A percentile compares a stretch with the other conserved stretches of the same genome.
phyloP scores from a whole-genome alignment of 371 early-diverging fungal species.

The Paraphysoderma sedebokerense region DNA sequence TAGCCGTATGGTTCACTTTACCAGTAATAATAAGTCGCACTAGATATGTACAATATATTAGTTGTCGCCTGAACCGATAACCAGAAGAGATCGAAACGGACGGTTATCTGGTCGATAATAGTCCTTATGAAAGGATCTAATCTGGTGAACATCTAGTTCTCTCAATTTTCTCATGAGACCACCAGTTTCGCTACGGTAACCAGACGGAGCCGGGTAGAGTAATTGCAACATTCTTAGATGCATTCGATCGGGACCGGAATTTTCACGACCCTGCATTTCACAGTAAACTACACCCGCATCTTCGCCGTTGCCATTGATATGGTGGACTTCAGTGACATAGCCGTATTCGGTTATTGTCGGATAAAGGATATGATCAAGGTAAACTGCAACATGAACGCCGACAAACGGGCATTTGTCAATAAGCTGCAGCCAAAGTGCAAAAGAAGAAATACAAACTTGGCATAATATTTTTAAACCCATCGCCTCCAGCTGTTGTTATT shows the following conservation, averaged over 20 bases:
- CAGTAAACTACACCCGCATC: slow-evolving; percentile 28
- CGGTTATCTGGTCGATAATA: slow-evolving; percentile 51
- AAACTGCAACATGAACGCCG: slow-evolving; percentile 16
- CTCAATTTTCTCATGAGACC: slow-evolving; percentile 48
- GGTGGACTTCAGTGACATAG: slow-evolving; percentile 43
- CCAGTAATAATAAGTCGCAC: too few relatives aligned
- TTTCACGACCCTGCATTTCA: slow-evolving; percentile 32
- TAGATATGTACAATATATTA: too few relatives aligned
- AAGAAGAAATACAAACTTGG: slow-evolving; percentile 11
- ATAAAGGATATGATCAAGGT: slow-evolving; percentile 46
- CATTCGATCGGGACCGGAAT: slow-evolving; percentile 8
- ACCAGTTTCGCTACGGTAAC: slow-evolving; percentile 47
- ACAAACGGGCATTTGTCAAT: background rate
- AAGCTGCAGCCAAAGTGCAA: background rate
- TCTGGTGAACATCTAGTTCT: slow-evolving; percentile 39
- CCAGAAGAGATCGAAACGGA: slow-evolving; percentile 34
- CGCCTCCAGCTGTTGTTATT: slow-evolving; percentile 16
- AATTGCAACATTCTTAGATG: slow-evolving; percentile 27
- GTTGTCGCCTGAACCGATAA: too few relatives aligned
- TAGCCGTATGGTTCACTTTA: slow-evolving; percentile 23
- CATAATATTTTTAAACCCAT: slow-evolving; percentile 43
- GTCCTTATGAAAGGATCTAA: slow-evolving; percentile 32
- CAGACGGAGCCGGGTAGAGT: slow-evolving; percentile 40
- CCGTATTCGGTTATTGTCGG: slow-evolving; percentile 45
- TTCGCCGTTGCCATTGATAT: slow-evolving; percentile 33